Base-by-base conservation (phyloP, 2,329 filamentous ascomycete species). In the Aspergillus udagawae region DNA sequence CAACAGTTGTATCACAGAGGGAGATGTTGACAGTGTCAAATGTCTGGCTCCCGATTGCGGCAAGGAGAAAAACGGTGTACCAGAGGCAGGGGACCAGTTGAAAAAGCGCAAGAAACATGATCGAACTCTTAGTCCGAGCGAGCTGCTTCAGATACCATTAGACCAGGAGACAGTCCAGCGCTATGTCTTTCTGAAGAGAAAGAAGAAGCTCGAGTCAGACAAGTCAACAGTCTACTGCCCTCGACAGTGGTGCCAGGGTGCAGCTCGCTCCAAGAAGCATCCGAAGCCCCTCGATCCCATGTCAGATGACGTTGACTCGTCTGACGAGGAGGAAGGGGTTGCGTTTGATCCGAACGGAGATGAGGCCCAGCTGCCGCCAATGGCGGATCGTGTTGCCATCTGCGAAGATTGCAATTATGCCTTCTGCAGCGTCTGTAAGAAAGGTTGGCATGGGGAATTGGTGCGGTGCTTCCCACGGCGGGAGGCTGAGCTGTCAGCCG, bases 401-500 rank as follows among this genome's bases (percentile, higher is more conserved):
- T 99, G 94, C 73, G 90, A 92, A 70, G 90, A 95, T 69, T 97
- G 92, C 75, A 80, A 81, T 10, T 91, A 94, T 65, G 93, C 94
- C 12, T 99, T 99, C 72, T 99, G 94, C 75, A 80, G 78, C 35
- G 79, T 86, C n/a, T 89, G 86, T 65, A 80, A 81, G 47, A 81
- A 89, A 69, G 88, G 90, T n/a, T 99, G 94, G 94, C 94, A 99
- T 70, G 94, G 94, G 59, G 90, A 94, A 63, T 88, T 92, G 61
- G 82, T 83, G n/a, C 91, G 89, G 65, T 83, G 83, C 60, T 86
- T 86, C 54, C 86, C 84, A 56, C 83, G 86, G 53, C 81, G 86
- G 45, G 65, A 69, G 21, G 84, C 82, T 25, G 90, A 94, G 70
- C 81, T 96, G 53, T 88, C 88, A 1, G 89, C 85, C 59, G 92